Evolutionary conservation across 805 yeast genomes (phyloP), one percentile per base, ranked within the genome.

Genomic region (Helenozyma baotianmanensis): DNA sequence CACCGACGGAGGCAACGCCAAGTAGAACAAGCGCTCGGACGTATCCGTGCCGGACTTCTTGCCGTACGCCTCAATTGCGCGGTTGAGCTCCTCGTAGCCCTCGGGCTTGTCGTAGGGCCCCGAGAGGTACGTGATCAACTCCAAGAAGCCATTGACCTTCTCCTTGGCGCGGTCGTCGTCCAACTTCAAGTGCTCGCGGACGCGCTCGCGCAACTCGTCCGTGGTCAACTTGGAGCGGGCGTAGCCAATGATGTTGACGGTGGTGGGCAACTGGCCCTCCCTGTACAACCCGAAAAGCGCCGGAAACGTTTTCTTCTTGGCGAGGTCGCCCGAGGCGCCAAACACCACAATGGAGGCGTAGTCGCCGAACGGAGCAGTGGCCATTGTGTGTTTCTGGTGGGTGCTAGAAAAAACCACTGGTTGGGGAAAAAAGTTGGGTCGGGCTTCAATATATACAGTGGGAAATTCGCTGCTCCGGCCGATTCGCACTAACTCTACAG

Each of bases 261-360:
- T 58, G 9, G 64, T 51, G 8, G 95, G 85, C 36, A 90, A 68
- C 45, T 77, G 78, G 25, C 94, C 95, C 56, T 89, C 69, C 24
- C 58, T 48, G 50, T 37, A 44, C 23, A 84, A 69, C 9, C 92
- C 94, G 50, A 82, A 83, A 14, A 84, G 62, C 4, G 92, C 90
- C 8, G 94, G 94, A 63, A 85, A 87, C 2, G 96, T 89, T 67
- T 89, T 89, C 79, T 89, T 89, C 68, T 86, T 87, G 35, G 96
- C 96, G 45, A 89, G 70, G 59, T 89, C 96, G 32, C 97, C 97
- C 14, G 95, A 84, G 27, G 97, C 97, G 33, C 97, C 97, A 50
- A 88, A 83, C 19, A 89, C 95, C 17, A 81, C 85, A 50, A 89
- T 71, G 26, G 77, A 69, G 7, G 85, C 79, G 61, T 82, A 65